Evolutionary conservation across 2,329 filamentous ascomycete species (phyloP), one percentile per base, ranked within the genome.

Genomic region (Drechslera avenae): DNA sequence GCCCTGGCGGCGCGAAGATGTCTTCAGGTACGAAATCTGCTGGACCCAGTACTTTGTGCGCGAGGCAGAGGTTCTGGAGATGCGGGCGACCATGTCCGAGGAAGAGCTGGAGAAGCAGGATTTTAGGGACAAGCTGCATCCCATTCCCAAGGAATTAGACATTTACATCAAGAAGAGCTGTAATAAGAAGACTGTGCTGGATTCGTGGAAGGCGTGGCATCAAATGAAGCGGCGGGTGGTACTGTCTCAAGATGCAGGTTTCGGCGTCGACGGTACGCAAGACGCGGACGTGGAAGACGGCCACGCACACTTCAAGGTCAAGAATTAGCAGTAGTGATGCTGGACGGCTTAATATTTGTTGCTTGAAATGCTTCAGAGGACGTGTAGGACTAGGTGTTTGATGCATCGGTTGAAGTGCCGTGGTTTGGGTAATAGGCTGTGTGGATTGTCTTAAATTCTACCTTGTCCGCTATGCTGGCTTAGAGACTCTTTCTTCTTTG

Each of bases 11-110:
- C 55, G 60, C 21, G 53, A 62, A 18, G 19, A 32, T 1, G 62
- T 68, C 21, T 65, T 66, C 37, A 19, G 36, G 19, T 66, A 53
- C 16, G 62, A 68, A 39, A 14, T 64, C 0, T 40, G 47, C n/a
- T 68, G 66, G 67, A 56, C 59, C 9, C 44, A 46, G 12, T 68
- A 67, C 48, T 68, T 68, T 26, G 39, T 66, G 3, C 54, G 57
- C 14, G 63, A 69, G 43, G 60, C 62, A 3, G 37, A 58, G 6
- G 39, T 41, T 1, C 23, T 46, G 4, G 50, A 52, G 13, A 23
- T 40, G 14, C 16, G 41, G 26, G 10, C 13, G 1, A 32, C 8
- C 1, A 57, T 63, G 55, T 57, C 47, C 4, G 56, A 59, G 39
- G 48, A 45, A 10, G 52, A 63, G 51, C 19, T 56, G 3, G 34